These are phyloP conservation scores for Curvularia sp. DNA, from an alignment of 2,329 filamentous ascomycete species.

Conservation along the genomic window DNA sequence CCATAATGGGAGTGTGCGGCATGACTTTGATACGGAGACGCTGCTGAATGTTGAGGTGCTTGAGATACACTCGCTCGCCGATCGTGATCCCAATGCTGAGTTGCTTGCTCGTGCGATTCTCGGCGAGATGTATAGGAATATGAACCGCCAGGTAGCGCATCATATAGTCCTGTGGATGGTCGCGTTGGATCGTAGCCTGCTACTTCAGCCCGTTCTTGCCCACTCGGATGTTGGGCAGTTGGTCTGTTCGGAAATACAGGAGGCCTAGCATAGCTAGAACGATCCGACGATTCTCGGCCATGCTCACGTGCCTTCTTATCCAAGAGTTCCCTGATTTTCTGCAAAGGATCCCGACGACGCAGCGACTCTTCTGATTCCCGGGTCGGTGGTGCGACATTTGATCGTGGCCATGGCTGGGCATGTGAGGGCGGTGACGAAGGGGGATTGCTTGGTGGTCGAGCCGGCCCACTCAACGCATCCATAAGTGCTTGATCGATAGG, in stretches of 20 bases:
- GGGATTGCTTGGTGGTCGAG: slow-evolving; percentile 25
- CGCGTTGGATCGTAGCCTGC: slow-evolving; percentile 36
- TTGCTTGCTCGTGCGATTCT: slow-evolving; percentile 35
- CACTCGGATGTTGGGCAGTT: slow-evolving; percentile 1
- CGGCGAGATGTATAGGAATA: slow-evolving; percentile 33
- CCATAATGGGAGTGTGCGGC: slow-evolving; percentile 35
- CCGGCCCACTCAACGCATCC: slow-evolving; percentile 28
- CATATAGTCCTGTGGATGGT: slow-evolving; percentile 34
- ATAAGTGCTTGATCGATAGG: slow-evolving; percentile 34
- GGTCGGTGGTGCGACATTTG: slow-evolving; percentile 22
- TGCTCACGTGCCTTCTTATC: slow-evolving; percentile 36
- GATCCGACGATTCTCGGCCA: slow-evolving; percentile 29
- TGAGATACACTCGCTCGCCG: slow-evolving; percentile 42
- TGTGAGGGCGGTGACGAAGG: slow-evolving; percentile 30
- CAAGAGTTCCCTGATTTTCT: slow-evolving; percentile 37
- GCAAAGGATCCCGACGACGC: slow-evolving; percentile 36
- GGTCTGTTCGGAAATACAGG: slow-evolving; percentile 6
- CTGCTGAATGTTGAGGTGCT: slow-evolving; percentile 29
- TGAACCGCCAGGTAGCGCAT: slow-evolving; percentile 28
- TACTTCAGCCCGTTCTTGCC: slow-evolving; percentile 31
- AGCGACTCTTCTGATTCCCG: slow-evolving; percentile 35
- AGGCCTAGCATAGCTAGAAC: slow-evolving; percentile 22
- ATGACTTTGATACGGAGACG: slow-evolving; percentile 36
- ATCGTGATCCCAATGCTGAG: slow-evolving; percentile 37
- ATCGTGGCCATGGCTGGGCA: slow-evolving; percentile 24